Evolutionary conservation across 495 filamentous ascomycete species (phyloP).

Genomic region (Apodospora peruviana): DNA sequence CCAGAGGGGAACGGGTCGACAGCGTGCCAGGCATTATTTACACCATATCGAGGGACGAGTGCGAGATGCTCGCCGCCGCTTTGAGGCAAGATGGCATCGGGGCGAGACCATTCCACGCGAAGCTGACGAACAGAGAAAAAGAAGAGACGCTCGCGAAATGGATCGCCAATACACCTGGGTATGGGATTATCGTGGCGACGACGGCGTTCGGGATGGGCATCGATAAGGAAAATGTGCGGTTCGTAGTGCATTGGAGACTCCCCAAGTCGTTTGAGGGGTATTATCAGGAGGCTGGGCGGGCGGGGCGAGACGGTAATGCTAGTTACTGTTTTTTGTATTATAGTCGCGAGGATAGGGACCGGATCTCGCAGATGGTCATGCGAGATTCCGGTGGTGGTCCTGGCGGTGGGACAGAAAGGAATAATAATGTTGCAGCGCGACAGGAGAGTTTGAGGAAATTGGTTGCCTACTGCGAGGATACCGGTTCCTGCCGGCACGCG

Average conservation of each 20-base stretch:
- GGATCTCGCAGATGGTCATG: slow-evolving; percentile 53
- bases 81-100: slow-evolving; percentile 58
- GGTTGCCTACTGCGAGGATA: slow-evolving; percentile 75
- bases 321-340: slow-evolving; percentile 86
- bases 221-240: slow-evolving; percentile 87
- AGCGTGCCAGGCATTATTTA: slow-evolving; percentile 85
- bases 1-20: slow-evolving; percentile 45
- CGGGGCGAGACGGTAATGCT: slow-evolving; percentile 83
- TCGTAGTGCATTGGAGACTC: slow-evolving; percentile 89
- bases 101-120: slow-evolving; percentile 67
- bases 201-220: slow-evolving; percentile 98
- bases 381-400: slow-evolving; percentile 32
- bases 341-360: slow-evolving; percentile 73
- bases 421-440: slow-evolving; percentile 25
- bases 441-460: slow-evolving; percentile 50
- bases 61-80: slow-evolving; percentile 64
- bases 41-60: slow-evolving; percentile 70
- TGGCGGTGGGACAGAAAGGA: slow-evolving; percentile 12
- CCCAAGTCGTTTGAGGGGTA: slow-evolving; percentile 92
- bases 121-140: slow-evolving; percentile 54
- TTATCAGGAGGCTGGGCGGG: slow-evolving; percentile 91
- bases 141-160: slow-evolving; percentile 63
- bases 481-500: slow-evolving; percentile 65
- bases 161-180: slow-evolving; percentile 67
- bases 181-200: slow-evolving; percentile 89